Evolutionary conservation across 2,329 filamentous ascomycete genomes (phyloP).

Genomic region (Talaromyces sp.): DNA sequence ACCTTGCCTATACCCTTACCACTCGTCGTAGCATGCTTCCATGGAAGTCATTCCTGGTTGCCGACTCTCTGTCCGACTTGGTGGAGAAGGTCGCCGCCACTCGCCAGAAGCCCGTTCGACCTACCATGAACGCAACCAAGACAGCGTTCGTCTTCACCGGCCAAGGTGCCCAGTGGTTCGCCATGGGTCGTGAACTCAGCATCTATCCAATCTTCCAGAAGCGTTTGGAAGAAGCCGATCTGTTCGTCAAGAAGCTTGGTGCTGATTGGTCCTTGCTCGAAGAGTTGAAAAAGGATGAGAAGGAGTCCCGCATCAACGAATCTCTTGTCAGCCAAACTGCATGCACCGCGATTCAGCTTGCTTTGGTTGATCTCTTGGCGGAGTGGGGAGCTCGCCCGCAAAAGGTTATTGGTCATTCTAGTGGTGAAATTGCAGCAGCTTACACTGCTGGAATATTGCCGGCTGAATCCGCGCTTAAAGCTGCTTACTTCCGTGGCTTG

Average conservation of each 20-base stretch:
- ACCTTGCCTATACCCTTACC: neutral
- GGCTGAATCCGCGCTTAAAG: slow-evolving; percentile 16
- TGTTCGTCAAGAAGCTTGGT: slow-evolving; percentile 23
- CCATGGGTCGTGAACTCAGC: slow-evolving; percentile 24
- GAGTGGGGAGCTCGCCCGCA: slow-evolving; percentile 7
- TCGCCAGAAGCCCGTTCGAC: neutral
- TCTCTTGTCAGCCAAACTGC: slow-evolving; percentile 15
- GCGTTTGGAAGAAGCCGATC: slow-evolving; percentile 8
- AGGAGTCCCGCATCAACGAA: neutral
- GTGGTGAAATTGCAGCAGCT: slow-evolving; percentile 17
- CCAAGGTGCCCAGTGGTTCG: slow-evolving; percentile 31
- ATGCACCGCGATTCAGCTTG: slow-evolving; percentile 17
- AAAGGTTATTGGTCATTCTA: slow-evolving; percentile 14
- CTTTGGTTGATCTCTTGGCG: slow-evolving; percentile 10
- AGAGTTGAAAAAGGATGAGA: slow-evolving; percentile 5
- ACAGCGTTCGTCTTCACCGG: slow-evolving; percentile 26
- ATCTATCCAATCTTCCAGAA: neutral
- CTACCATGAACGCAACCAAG: neutral
- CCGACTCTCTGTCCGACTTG: neutral
- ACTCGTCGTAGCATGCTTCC: neutral
- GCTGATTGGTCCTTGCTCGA: neutral
- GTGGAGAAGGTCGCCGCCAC: neutral
- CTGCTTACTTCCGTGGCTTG: slow-evolving; percentile 16
- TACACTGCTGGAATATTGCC: slow-evolving; percentile 15
- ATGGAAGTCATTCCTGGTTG: neutral